Evolutionary conservation across 2,329 filamentous ascomycete species (phyloP), one percentile per base, ranked within the genome.

Genomic region (Xylariaceae sp.): DNA sequence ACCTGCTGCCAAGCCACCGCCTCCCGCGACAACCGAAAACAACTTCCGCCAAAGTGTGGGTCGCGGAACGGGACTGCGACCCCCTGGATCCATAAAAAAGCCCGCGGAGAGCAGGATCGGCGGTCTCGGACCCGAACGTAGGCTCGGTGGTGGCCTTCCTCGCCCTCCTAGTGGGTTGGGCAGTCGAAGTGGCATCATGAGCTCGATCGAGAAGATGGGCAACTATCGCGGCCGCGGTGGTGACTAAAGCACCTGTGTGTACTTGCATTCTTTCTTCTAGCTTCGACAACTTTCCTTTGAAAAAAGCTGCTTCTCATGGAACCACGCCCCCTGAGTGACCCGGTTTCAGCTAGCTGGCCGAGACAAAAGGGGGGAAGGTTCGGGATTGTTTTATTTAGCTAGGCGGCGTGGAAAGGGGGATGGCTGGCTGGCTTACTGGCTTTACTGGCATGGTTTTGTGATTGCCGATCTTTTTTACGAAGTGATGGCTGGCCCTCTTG

Each of bases 121-220:
- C 2, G 74, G 79, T 3, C 68, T 74, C 2, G 69, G 73, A 35
- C 77, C 79, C 59, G 79, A 80, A 65, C 71, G 79, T 50, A 78
- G 75, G 72, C 79, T 77, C 53, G 73, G 64, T 47, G 71, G 75
- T 45, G 78, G 76, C 7, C 68, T 82, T 56, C 77, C 80, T 45
- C 74, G 81, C 62, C 82, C 81, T 11, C 78, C 78, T 61, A 80
- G 77, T 63, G 78, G 77, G 42, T 65, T 76, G 62, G 75, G 76
- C 7, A 69, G 73, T 63, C 74, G 89, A 68, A 90, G 88, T 70
- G 86, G 88, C 58, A 88, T 94, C 69, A 87, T 95, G 87, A 88
- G 82, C 67, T 91, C 88, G 15, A 94, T 95, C 72, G 90, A 95
- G 78, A 85, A 87, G 75, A 95, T 95, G 91, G 90, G 90, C 8